Base-by-base conservation (phyloP, 805 yeast genomes). In the Candida corydali region DNA sequence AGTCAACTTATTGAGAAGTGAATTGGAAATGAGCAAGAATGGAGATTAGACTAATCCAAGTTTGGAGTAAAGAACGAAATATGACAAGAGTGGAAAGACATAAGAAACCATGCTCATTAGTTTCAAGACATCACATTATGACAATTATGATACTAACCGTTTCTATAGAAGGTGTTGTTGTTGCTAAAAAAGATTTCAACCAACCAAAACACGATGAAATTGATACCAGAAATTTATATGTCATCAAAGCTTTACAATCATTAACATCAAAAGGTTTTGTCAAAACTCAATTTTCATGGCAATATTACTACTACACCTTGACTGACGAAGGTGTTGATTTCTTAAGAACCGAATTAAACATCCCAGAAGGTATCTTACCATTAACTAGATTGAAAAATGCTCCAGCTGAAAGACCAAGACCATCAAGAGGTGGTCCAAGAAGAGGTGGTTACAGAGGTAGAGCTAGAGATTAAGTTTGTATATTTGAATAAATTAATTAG, bases 221-320 rank as follows among this genome's bases (percentile, higher is more conserved):
- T 70, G 95, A 85, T 76, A 85, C 96, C 80, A 91, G 77, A 79
- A 93, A 93, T 94, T 83, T 93, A 72, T 93, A 72, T 69, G 98
- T 69, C 60, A 87, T 93, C 82, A 93, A 93, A 84, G 97, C 99
- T 66, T 82, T 93, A 73, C 99, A 93, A 79, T 91, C 98, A 51
- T 86, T 93, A 73, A 87, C 95, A 67, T 93, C 98, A 50, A 87
- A 84, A 75, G 99, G 99, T 72, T 93, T 65, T 83, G 98, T 93
- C 75, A 88, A 91, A 86, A 93, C 99, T 62, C 98, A 88, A 78
- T 93, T 91, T 84, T 91, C 98, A 65, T 93, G 99, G 99, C 97
- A 89, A 82, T 87, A 87, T 82, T 93, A 93, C 80, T 93, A 93
- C 95, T 93, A 93, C 94, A 87, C 98, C 80, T 85, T 93, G 70